Evolutionary conservation across 305 asterid genomes (phyloP).

Genomic region (Plantago lanceolata): DNA sequence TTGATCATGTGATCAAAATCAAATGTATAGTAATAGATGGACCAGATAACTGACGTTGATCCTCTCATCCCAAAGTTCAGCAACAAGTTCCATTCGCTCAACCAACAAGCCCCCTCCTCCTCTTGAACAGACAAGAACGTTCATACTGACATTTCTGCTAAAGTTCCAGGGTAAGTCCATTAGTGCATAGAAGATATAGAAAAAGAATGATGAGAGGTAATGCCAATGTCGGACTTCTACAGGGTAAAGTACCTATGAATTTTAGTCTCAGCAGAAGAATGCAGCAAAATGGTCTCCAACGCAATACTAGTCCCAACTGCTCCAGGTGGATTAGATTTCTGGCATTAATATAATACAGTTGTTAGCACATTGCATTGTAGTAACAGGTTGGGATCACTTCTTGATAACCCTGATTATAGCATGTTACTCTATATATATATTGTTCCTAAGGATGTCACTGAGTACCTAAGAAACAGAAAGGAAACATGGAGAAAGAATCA

Average conservation of each 20-base stretch:
- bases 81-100: slow-evolving; percentile 95
- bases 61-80: slow-evolving; percentile 89
- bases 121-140: slow-evolving; percentile 86
- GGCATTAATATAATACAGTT: slow-evolving; percentile 28
- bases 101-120: slow-evolving; percentile 92
- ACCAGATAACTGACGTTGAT: slow-evolving; percentile 51
- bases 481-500: slow-evolving; percentile 18
- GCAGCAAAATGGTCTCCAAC: slow-evolving; percentile 74
- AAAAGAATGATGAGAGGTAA: slow-evolving; percentile 6
- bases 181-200: slow-evolving; percentile 20
- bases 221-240: slow-evolving; percentile 12
- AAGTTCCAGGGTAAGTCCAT: slow-evolving; percentile 18
- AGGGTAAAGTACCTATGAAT: slow-evolving; percentile 42
- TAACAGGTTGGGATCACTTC: slow-evolving; percentile 4
- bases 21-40: slow-evolving; percentile 14
- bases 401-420: slow-evolving; percentile 2
- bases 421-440: slow-evolving; percentile 3
- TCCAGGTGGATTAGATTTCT: slow-evolving; percentile 84
- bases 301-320: slow-evolving; percentile 97
- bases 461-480: too few relatives aligned
- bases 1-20: slow-evolving; percentile 15
- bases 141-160: slow-evolving; percentile 51
- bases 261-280: slow-evolving; percentile 53
- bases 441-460: too few relatives aligned
- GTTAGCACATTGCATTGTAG: slow-evolving; percentile 23